Evolutionary conservation across 768 basidiomycete genomes (phyloP).

Genomic region (Bullera alba): DNA sequence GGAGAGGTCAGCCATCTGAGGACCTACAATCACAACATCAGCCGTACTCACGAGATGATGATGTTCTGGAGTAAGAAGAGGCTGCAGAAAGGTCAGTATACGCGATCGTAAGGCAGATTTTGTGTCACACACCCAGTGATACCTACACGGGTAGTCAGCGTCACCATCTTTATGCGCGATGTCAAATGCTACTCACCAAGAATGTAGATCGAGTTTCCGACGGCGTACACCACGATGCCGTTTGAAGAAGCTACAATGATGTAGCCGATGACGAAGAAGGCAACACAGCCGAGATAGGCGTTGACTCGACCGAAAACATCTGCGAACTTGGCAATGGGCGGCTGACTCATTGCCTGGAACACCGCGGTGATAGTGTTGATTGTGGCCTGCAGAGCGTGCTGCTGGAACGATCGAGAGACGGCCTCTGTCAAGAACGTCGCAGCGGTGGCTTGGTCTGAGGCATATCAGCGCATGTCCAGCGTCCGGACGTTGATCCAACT

Average conservation of each 20-base stretch:
- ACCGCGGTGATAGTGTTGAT: constrained; percentile 35
- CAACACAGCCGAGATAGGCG: constrained; percentile 35
- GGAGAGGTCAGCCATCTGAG: constrained; percentile 1
- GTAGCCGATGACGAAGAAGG: constrained; percentile 39
- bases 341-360: constrained; percentile 42
- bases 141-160: too few species aligned
- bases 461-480: too few species aligned
- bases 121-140: constrained; percentile 30
- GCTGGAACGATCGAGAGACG: constrained; percentile 29
- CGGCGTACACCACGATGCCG: constrained; percentile 23
- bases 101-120: not conserved
- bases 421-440: constrained; percentile 30
- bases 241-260: constrained; percentile 36
- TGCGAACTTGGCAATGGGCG: constrained; percentile 44
- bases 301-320: constrained; percentile 40
- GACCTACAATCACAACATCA: not conserved
- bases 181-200: too few species aligned
- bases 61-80: constrained; percentile 38
- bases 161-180: too few species aligned
- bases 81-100: too few species aligned
- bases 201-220: constrained; percentile 36
- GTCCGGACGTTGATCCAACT: too few species aligned
- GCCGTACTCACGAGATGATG: constrained; percentile 22
- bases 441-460: constrained; percentile 32
- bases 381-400: constrained; percentile 40